Conservation (phyloP, 176 grass and related monocot genomes). For the Musa itinerans region DNA sequence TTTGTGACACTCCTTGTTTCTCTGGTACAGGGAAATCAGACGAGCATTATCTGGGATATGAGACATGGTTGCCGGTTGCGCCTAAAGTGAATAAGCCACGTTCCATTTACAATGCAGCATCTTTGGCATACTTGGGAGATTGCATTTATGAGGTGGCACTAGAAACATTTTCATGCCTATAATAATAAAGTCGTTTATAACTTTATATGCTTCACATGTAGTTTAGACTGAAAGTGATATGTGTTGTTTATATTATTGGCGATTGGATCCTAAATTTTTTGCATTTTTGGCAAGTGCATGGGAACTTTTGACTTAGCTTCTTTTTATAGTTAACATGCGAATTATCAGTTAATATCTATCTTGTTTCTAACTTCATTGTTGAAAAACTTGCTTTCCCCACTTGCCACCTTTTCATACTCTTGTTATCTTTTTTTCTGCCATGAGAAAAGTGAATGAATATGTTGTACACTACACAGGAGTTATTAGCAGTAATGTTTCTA, state of each 20-base stretch:
- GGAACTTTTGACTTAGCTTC: not conserved
- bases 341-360: not conserved
- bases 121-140: constrained; percentile 90
- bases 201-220: not conserved
- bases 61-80: constrained; percentile 66
- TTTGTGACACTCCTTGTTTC: constrained; percentile 11
- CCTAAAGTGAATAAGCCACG: constrained; percentile 78
- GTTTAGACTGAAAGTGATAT: not conserved
- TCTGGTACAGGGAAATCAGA: constrained; percentile 33
- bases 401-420: too few species aligned
- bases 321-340: not conserved
- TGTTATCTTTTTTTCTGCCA: too few species aligned
- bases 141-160: constrained; percentile 87
- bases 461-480: too few species aligned
- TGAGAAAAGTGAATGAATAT: too few species aligned
- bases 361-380: not conserved
- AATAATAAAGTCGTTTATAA: not conserved
- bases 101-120: constrained; percentile 65
- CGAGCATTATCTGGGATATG: constrained; percentile 68
- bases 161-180: not conserved
- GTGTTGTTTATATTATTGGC: not conserved
- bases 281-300: not conserved
- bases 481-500: too few species aligned
- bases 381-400: not conserved
- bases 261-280: constrained; percentile 6